phyloP scores from a whole-genome alignment of 1,139 yeast genomes.

The Pneumocystis wakefieldiae region DNA sequence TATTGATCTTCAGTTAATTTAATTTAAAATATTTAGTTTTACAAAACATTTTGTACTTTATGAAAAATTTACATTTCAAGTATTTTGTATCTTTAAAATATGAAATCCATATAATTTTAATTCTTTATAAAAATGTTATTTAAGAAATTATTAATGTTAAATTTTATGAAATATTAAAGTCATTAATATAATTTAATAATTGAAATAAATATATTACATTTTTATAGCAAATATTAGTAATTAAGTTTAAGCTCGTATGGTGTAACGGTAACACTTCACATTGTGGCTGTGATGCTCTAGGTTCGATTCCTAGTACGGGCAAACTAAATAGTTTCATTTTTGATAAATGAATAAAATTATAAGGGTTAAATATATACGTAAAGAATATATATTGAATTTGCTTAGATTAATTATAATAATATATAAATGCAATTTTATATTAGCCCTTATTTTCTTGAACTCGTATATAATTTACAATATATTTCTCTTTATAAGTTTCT shows the following conservation, averaged over 20 bases:
- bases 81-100: background rate
- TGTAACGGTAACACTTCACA: slow-evolving; percentile 1
- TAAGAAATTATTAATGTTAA: background rate
- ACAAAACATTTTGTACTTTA: background rate
- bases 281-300: slow-evolving; percentile 1
- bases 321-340: background rate
- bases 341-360: too few species aligned
- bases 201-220: background rate
- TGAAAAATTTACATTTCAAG: background rate
- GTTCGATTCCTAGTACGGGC: slow-evolving; percentile 1
- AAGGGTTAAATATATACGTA: too few species aligned
- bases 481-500: slow-evolving; percentile 52
- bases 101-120: background rate
- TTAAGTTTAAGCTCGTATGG: background rate
- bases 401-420: too few species aligned
- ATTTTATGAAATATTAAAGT: background rate
- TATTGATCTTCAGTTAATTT: too few species aligned
- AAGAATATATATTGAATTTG: too few species aligned
- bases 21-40: background rate
- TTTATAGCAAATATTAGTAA: background rate
- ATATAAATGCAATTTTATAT: background rate
- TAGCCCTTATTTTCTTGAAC: slow-evolving; percentile 12
- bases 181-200: background rate
- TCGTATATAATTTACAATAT: slow-evolving; percentile 13
- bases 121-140: background rate